Percentiles rank a stretch among this genome's conserved stretches.
phyloP scores from a whole-genome alignment of 2,329 filamentous ascomycete species.

The Aureobasidium melanogenum region DNA sequence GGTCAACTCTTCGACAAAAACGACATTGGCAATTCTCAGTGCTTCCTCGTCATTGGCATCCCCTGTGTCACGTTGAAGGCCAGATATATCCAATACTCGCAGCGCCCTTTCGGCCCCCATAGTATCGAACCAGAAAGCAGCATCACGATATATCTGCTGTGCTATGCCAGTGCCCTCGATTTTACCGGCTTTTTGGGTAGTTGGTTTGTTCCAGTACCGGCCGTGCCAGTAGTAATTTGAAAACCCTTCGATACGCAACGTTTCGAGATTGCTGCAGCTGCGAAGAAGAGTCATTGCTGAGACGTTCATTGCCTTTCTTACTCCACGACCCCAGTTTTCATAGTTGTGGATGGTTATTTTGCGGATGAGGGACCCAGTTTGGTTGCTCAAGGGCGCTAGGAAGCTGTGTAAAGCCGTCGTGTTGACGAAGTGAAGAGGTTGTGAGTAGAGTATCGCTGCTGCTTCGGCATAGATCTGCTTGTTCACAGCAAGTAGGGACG shows the following conservation, averaged over 20 bases:
- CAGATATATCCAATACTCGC: not conserved
- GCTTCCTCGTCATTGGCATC: not conserved
- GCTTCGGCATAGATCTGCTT: slow-evolving; percentile 7
- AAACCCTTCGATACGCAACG: not conserved
- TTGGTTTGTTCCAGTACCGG: not conserved
- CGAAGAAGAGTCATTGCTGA: not conserved
- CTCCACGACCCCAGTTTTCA: not conserved
- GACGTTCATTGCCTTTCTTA: slow-evolving; percentile 1
- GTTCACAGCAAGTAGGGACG: not conserved
- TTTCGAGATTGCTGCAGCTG: not conserved
- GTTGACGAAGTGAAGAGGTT: slow-evolving; percentile 1
- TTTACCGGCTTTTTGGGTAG: not conserved
- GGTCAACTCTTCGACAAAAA: not conserved
- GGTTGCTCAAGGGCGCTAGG: not conserved
- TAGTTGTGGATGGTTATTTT: not conserved
- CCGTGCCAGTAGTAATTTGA: not conserved
- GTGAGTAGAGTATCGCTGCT: not conserved
- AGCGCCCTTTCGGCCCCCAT: not conserved
- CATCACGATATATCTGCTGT: slow-evolving; percentile 1
- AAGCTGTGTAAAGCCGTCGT: not conserved
- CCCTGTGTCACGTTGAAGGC: not conserved
- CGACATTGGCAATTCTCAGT: not conserved
- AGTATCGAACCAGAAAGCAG: not conserved
- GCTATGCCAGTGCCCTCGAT: not conserved
- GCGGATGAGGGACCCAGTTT: not conserved